Evolutionary conservation across 108 stramenopile species (phyloP).

Genomic region (Skeletonema grethae): DNA sequence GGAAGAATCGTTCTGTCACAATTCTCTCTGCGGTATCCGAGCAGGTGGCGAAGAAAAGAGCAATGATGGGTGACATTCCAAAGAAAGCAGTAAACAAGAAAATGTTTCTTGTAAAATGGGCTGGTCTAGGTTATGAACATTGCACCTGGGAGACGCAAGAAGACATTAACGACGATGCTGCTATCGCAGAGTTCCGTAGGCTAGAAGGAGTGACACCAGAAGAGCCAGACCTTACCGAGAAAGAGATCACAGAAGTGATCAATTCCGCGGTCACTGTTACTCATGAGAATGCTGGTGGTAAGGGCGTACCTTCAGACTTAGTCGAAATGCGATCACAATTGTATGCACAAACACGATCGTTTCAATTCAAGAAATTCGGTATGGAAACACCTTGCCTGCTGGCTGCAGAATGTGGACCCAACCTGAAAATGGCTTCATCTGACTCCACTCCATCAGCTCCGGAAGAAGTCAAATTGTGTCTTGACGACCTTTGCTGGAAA

Average conservation of each 20-base stretch:
- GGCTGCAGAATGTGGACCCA: conserved; percentile 67
- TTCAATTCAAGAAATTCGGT: conserved; percentile 85
- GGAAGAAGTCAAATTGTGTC: conserved; percentile 21
- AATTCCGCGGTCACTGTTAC: conserved; percentile 55
- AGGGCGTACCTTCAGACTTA: conserved; percentile 47
- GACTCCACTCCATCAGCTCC: conserved; percentile 9
- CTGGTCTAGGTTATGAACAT: conserved; percentile 90
- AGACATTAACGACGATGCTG: conserved; percentile 79
- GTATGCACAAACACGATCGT: conserved; percentile 77
- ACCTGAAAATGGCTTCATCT: not conserved
- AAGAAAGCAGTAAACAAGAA: conserved; percentile 75
- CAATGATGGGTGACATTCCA: conserved; percentile 81
- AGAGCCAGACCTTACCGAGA: conserved; percentile 64
- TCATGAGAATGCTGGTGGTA: conserved; percentile 66
- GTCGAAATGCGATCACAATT: conserved; percentile 53
- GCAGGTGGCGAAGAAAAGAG: conserved; percentile 74
- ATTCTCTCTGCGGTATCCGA: conserved; percentile 83
- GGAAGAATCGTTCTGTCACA: conserved; percentile 56
- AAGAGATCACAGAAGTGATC: conserved; percentile 56
- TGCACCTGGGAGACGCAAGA: conserved; percentile 96
- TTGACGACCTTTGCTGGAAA: conserved; percentile 31
- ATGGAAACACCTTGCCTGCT: conserved; percentile 59
- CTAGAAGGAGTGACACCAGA: conserved; percentile 74
- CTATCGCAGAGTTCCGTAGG: conserved; percentile 76
- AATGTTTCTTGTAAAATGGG: conserved; percentile 97